Evolutionary conservation across 2,329 filamentous ascomycete species (phyloP).

Genomic region (Penicillium sp.): DNA sequence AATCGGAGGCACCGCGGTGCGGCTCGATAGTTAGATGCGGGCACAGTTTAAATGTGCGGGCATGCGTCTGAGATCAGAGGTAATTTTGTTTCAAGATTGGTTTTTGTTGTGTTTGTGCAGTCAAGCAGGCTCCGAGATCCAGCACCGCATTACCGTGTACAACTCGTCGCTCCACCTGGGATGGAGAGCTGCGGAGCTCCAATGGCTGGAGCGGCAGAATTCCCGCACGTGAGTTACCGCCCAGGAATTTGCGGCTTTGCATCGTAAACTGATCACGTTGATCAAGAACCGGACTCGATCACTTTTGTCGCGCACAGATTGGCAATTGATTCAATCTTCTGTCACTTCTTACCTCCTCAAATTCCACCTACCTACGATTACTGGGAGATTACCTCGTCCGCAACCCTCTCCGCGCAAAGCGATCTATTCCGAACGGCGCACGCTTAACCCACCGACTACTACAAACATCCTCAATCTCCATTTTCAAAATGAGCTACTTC

Average conservation of each 20-base stretch:
- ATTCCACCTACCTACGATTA: not conserved
- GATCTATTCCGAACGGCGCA: not conserved
- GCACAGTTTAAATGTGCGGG: slow-evolving; percentile 1
- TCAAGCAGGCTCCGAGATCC: not conserved
- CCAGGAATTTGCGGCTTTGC: slow-evolving; percentile 17
- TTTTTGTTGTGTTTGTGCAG: not conserved
- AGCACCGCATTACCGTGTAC: slow-evolving; percentile 8
- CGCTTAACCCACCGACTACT: not conserved
- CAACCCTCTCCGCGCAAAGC: not conserved
- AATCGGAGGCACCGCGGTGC: slow-evolving; percentile 2
- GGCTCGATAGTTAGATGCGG: slow-evolving; percentile 7
- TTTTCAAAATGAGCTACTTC: slow-evolving; percentile 71
- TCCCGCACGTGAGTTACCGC: slow-evolving; percentile 36
- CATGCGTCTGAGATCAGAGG: not conserved
- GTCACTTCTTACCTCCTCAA: not conserved
- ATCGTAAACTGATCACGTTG: not conserved
- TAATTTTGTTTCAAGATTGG: not conserved
- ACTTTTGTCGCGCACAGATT: not conserved
- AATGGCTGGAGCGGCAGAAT: slow-evolving; percentile 20
- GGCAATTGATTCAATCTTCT: not conserved
- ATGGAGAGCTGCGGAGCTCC: slow-evolving; percentile 17
- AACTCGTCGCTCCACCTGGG: slow-evolving; percentile 3
- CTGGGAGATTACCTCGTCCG: not conserved
- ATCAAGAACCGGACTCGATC: not conserved
- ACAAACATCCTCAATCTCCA: not conserved